phyloP scores from a whole-genome alignment of 2,329 filamentous ascomycete genomes.

The Mollisiaceae sp. region DNA sequence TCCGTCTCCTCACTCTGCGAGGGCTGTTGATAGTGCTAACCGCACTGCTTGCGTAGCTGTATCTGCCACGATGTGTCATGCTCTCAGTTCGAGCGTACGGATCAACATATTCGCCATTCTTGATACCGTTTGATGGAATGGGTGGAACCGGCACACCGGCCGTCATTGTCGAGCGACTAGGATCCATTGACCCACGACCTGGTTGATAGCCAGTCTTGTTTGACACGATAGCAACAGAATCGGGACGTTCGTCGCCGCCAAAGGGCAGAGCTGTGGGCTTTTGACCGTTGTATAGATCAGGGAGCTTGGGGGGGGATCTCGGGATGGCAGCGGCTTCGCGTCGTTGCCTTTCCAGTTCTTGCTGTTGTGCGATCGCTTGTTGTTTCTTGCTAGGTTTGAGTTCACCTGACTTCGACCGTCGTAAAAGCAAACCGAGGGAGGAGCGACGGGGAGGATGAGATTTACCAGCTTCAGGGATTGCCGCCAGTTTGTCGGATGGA shows the following conservation, averaged over 20 bases:
- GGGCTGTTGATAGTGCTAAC: constrained; percentile 93
- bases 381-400: constrained; percentile 65
- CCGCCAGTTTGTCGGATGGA: constrained; percentile 43
- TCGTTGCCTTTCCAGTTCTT: constrained; percentile 59
- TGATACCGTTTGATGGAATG: constrained; percentile 49
- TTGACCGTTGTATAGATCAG: constrained; percentile 50
- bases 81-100: constrained; percentile 86
- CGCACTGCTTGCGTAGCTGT: constrained; percentile 93
- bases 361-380: constrained; percentile 51
- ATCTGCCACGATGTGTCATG: constrained; percentile 95
- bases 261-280: constrained; percentile 42
- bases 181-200: constrained; percentile 60
- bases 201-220: constrained; percentile 48
- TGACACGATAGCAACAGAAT: constrained; percentile 65
- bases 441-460: constrained; percentile 47
- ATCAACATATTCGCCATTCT: constrained; percentile 64
- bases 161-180: constrained; percentile 42
- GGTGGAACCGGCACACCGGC: constrained; percentile 58
- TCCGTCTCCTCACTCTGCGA: constrained; percentile 87
- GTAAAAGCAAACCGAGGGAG: constrained; percentile 64
- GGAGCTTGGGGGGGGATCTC: constrained; percentile 63
- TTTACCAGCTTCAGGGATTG: constrained; percentile 43
- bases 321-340: constrained; percentile 60
- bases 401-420: constrained; percentile 71
- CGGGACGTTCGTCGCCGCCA: constrained; percentile 67